phyloP scores from a whole-genome alignment of 2,329 filamentous ascomycete species.

The Tetracladium maxilliforme region DNA sequence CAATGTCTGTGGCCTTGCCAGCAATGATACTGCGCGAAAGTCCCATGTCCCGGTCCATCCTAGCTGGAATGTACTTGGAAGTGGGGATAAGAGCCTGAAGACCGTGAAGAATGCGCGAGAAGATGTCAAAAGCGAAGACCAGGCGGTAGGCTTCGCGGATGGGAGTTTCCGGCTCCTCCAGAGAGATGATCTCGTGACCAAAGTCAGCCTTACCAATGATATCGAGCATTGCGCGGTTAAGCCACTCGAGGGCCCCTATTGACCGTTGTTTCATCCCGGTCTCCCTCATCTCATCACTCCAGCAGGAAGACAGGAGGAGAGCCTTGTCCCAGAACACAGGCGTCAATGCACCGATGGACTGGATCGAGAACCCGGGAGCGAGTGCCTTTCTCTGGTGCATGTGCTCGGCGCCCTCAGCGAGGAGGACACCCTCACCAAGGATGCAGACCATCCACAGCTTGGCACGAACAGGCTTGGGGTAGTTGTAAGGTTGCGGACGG shows the following conservation, averaged over 20 bases:
- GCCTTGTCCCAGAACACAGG: constrained; percentile 73
- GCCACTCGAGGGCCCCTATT: too few species aligned
- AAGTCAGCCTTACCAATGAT: constrained; percentile 63
- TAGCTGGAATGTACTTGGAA: constrained; percentile 20
- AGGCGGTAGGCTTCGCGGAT: constrained; percentile 41
- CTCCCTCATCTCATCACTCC: too few species aligned
- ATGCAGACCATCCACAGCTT: constrained; percentile 30
- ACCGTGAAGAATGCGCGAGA: constrained; percentile 20
- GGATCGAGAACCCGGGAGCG: constrained; percentile 71
- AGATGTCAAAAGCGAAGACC: constrained; percentile 26
- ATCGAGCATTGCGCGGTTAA: constrained; percentile 54
- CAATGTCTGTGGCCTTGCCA: constrained; percentile 18
- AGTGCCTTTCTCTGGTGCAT: constrained; percentile 68
- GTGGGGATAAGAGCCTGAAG: constrained; percentile 24
- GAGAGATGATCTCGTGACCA: constrained; percentile 54
- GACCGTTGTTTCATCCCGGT: too few species aligned
- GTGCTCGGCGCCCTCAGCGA: constrained; percentile 87
- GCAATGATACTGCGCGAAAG: constrained; percentile 18
- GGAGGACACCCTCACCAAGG: constrained; percentile 55
- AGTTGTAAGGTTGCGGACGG: constrained; percentile 24
- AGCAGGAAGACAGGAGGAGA: constrained; percentile 24
- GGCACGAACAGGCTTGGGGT: constrained; percentile 20
- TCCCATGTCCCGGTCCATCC: constrained; percentile 22
- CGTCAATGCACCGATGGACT: constrained; percentile 74
- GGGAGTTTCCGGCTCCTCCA: constrained; percentile 41